Evolutionary conservation across 805 yeast genomes (phyloP), one percentile per base, ranked within the genome.

Genomic region (Nakazawaea ishiwadae): DNA sequence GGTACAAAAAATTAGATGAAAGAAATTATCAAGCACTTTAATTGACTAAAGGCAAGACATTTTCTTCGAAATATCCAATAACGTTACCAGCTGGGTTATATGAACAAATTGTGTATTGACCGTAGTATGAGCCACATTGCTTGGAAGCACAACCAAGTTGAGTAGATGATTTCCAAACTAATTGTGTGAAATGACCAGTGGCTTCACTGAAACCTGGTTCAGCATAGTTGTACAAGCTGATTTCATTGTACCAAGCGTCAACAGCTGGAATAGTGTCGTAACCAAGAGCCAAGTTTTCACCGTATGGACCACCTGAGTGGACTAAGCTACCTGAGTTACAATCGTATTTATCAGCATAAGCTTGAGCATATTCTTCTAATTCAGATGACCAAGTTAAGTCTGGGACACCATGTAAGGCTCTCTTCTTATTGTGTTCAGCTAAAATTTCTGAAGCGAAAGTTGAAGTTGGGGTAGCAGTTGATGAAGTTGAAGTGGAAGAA

Each of bases 71-170:
- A 14, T 44, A 32, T 21, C 48, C 48, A 77, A 52, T 68, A 42
- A 68, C 61, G 66, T 88, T 88, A 52, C 96, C 96, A 26, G 89
- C 79, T 26, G 89, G 81, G 55, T 75, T 68, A 60, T 89, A 88
- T 39, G 81, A 77, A 61, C 96, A 88, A 47, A 84, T 75, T 42
- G 83, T 68, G 63, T 85, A 86, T 50, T 68, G 63, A 40, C 79
- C 77, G 54, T 66, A 64, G 45, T 62, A 63, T 37, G 60, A 52
- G 23, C 75, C 67, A 75, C 77, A 75, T 37, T 56, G 45, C 31
- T 73, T 71, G 45, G 56, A 58, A 40, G 78, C 87, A 68, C 95
- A 84, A 37, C 93, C 95, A 15, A 84, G 60, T 49, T 73, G 61
- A 7, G 75, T 62, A 31, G 84, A 64, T 6, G 69, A 52, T 47